Base-by-base conservation (phyloP, 441 rosid genomes). In the Brassica balearica region DNA sequence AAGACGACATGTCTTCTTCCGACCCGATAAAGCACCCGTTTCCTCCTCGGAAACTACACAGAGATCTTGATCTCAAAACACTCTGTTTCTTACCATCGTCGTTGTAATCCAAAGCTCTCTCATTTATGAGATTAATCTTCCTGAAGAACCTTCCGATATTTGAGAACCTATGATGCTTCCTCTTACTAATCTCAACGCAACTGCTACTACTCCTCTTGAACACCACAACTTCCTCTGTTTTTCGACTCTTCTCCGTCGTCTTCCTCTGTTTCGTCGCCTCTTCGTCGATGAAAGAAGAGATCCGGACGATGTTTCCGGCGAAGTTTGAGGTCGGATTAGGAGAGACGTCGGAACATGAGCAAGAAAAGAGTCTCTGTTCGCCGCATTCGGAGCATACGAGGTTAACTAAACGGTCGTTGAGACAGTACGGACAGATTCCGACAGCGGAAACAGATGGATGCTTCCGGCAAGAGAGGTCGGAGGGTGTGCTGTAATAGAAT, bases 381-480 rank as follows among this genome's bases (percentile, higher is more conserved):
- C 99, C 99, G 55, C 99, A 95, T 76, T 95, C 98, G 0, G 98
- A 89, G 59, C 99, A 95, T 1, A 95, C 96, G 71, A 95, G 85
- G 67, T 83, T 90, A 55, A 89, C 75, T 67, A 95, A 82, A 17
- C 99, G 95, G 74, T 95, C 99, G 73, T 90, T 88, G 71, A 95
- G 92, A 79, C 99, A 95, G 62, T 83, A 81, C n/a, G 97, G 88
- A 68, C 99, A 95, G 0, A 95, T 86, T 3, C 99, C 99, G 53
- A 84, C 90, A 0, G 91, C 76, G 36, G 95, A 88, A 3, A 86
- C 77, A 0, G 88, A 88, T 2, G 98, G 99, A 84, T 95, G 99
- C 73, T 89, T 91, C 87, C 85, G 87, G 81, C 99, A 95, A 43
- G 90, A 89, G 75, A 91, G 76, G 59, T 91, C 97, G 0, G 92